Evolutionary conservation across 805 yeast genomes (phyloP).

Genomic region (Tetrapisispora pingtungensis): DNA sequence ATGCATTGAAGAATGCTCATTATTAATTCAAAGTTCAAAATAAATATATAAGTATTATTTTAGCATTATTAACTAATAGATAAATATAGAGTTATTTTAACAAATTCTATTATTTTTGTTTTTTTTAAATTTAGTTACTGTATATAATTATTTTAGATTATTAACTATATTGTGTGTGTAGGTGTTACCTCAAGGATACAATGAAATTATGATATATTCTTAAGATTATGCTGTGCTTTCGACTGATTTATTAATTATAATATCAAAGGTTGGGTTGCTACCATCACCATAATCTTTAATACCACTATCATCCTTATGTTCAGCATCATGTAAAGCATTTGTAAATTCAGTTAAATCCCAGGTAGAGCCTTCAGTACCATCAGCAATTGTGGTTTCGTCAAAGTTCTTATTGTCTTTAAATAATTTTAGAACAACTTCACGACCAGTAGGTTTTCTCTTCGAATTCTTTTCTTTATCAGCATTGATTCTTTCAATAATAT

Average conservation of each 20-base stretch:
- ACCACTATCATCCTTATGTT: constrained; percentile 29
- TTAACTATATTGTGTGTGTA: neutral
- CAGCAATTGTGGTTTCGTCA: constrained; percentile 32
- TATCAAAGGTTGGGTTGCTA: constrained; percentile 30
- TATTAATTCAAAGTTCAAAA: constrained; percentile 5
- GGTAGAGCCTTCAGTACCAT: constrained; percentile 29
- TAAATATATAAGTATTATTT: too few species aligned
- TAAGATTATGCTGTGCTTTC: constrained; percentile 4
- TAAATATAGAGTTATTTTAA: too few species aligned
- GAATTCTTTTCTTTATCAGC: constrained; percentile 32
- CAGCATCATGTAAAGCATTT: constrained; percentile 29
- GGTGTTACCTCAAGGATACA: neutral
- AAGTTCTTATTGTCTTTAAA: constrained; percentile 46
- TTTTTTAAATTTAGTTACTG: neutral
- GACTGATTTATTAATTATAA: constrained; percentile 5
- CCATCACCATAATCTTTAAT: constrained; percentile 74
- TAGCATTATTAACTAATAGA: too few species aligned
- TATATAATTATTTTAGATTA: neutral
- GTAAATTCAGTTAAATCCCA: constrained; percentile 37
- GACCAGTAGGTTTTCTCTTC: constrained; percentile 51
- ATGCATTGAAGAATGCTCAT: constrained; percentile 14
- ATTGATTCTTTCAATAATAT: constrained; percentile 45
- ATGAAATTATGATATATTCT: neutral
- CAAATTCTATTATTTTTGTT: neutral
- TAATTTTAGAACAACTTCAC: constrained; percentile 55